Evolutionary conservation across 805 yeast species (phyloP).

Genomic region (Saccharomycopsis oosterbeekiorum): DNA sequence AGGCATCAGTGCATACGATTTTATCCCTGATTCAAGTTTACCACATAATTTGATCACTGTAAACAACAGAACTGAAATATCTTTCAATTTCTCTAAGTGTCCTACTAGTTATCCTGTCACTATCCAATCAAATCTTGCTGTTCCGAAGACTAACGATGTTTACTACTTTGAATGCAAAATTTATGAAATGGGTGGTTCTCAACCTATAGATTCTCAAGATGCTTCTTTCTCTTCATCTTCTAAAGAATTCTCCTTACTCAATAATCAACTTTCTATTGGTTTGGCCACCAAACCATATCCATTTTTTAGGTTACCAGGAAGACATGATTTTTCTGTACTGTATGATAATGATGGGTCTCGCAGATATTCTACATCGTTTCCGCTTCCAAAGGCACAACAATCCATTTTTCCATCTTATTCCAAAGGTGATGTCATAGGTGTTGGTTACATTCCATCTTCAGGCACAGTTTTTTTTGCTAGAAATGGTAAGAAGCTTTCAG

Average conservation of each 20-base stretch:
- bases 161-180: constrained; percentile 86
- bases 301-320: constrained; percentile 84
- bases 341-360: constrained; percentile 82
- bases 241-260: background rate
- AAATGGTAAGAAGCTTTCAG: constrained; percentile 82
- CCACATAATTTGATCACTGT: constrained; percentile 51
- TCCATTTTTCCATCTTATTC: constrained; percentile 48
- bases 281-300: constrained; percentile 86
- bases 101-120: constrained; percentile 40
- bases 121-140: constrained; percentile 72
- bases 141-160: constrained; percentile 74
- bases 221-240: constrained; percentile 2
- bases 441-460: constrained; percentile 73
- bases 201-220: constrained; percentile 32
- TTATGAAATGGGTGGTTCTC: constrained; percentile 44
- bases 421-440: constrained; percentile 88
- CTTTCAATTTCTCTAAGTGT: constrained; percentile 25
- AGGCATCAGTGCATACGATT: constrained; percentile 87
- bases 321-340: constrained; percentile 75
- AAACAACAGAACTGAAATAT: constrained; percentile 48
- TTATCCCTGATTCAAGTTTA: constrained; percentile 36
- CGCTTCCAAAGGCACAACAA: constrained; percentile 33
- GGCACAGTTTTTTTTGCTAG: constrained; percentile 90
- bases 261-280: constrained; percentile 56
- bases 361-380: constrained; percentile 70